phyloP scores from a whole-genome alignment of 805 yeast species.

The Isabelozyma rhagii region DNA sequence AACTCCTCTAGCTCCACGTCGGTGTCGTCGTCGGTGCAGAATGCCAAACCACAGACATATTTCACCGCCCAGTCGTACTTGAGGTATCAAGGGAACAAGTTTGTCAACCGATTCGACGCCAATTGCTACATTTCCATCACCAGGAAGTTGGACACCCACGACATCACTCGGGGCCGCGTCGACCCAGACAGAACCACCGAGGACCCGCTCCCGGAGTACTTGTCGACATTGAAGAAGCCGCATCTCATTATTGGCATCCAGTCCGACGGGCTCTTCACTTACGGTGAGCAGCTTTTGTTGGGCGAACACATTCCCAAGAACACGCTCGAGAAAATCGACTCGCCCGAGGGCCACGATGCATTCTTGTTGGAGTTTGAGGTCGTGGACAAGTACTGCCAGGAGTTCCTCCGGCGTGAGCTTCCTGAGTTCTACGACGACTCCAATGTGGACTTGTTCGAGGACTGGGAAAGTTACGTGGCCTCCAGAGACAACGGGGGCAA shows the following conservation, averaged over 20 bases:
- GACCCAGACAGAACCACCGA: conserved; percentile 23
- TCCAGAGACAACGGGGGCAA: conserved; percentile 45
- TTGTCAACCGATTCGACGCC: conserved; percentile 88
- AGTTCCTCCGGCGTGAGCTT: conserved; percentile 58
- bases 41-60: conserved; percentile 49
- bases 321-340: conserved; percentile 64
- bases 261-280: conserved; percentile 90
- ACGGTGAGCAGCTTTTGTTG: conserved; percentile 83
- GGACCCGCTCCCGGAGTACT: conserved; percentile 47
- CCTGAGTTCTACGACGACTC: conserved; percentile 52
- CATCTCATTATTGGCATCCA: conserved; percentile 83
- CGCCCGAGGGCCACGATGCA: conserved; percentile 98
- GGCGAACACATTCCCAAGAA: conserved; percentile 75
- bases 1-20: conserved; percentile 13
- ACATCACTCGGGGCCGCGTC: conserved; percentile 74
- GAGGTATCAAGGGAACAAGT: conserved; percentile 91
- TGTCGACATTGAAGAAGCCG: conserved; percentile 65
- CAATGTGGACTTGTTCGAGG: conserved; percentile 41
- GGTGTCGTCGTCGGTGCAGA: conserved; percentile 13
- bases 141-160: conserved; percentile 92
- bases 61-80: conserved; percentile 95
- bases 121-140: conserved; percentile 94
- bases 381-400: conserved; percentile 67
- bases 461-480: conserved; percentile 39
- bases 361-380: conserved; percentile 84